These are phyloP conservation scores for Trichocladium uniseriatum DNA, from an alignment of 495 filamentous ascomycete species.

Conservation along the genomic window DNA sequence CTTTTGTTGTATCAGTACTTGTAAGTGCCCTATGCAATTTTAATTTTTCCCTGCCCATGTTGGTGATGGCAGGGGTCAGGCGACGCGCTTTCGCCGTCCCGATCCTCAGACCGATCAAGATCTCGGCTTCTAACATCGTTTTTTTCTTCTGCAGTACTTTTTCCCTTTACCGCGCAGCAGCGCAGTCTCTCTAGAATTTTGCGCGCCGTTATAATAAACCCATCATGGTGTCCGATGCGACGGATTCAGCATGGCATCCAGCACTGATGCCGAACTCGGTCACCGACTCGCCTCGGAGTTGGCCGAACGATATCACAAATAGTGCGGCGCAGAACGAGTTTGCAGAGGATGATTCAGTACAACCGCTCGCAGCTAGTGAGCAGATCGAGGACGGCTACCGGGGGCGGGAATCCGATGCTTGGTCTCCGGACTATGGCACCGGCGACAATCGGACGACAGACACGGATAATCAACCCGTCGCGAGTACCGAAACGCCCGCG, in stretches of 20 bases:
- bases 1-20: constrained; percentile 10
- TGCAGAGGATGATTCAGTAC: background rate
- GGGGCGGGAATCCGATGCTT: constrained; percentile 18
- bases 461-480: constrained; percentile 10
- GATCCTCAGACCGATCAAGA: background rate
- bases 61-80: constrained; percentile 8
- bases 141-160: constrained; percentile 19
- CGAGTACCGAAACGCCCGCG: constrained; percentile 2
- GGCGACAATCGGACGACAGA: constrained; percentile 24
- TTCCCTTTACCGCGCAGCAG: constrained; percentile 17
- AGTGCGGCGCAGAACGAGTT: background rate
- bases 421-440: constrained; percentile 23
- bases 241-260: constrained; percentile 45
- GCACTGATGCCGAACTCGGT: constrained; percentile 44
- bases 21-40: too few relatives aligned
- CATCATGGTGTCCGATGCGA: constrained; percentile 33
- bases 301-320: background rate
- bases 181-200: constrained; percentile 17
- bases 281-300: constrained; percentile 16
- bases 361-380: background rate
- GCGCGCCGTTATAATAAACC: constrained; percentile 26
- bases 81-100: constrained; percentile 9
- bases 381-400: background rate
- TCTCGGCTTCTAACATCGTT: constrained; percentile 11
- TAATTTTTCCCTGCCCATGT: constrained; percentile 1